Evolutionary conservation across 192 early-diverging fungal genomes (phyloP).

Genomic region (Lunasporangiospora selenospora): DNA sequence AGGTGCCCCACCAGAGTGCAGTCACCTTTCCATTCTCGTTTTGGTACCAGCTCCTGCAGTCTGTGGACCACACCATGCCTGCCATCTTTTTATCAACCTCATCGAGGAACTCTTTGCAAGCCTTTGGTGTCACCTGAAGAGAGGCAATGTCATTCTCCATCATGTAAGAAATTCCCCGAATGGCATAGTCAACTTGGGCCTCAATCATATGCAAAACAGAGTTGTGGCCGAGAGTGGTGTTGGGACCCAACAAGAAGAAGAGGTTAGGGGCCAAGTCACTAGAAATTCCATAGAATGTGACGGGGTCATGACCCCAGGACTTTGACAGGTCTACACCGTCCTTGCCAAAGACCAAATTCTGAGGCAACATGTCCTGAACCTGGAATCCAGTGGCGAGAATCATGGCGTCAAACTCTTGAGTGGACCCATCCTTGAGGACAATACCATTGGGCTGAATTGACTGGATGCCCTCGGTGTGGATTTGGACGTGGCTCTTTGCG

Average conservation of each 20-base stretch:
- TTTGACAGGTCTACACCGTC: constrained; percentile 5
- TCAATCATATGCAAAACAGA: constrained; percentile 55
- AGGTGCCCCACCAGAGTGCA: constrained; percentile 11
- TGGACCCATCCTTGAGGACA: constrained; percentile 13
- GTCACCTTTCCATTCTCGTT: constrained; percentile 26
- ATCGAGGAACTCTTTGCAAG: constrained; percentile 17
- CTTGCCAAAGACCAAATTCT: constrained; percentile 31
- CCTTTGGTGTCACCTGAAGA: constrained; percentile 25
- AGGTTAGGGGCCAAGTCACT: constrained; percentile 54
- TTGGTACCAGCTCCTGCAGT: constrained; percentile 57
- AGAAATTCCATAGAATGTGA: constrained; percentile 49
- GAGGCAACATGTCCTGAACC: constrained; percentile 5
- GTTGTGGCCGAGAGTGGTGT: constrained; percentile 50
- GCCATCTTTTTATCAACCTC: constrained; percentile 37
- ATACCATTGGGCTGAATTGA: constrained; percentile 16
- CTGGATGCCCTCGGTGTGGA: constrained; percentile 12
- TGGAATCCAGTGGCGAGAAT: constrained; percentile 57
- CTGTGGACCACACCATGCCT: constrained; percentile 50
- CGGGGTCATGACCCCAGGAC: constrained; percentile 28
- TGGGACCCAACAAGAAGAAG: constrained; percentile 54
- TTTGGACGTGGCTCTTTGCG: not conserved
- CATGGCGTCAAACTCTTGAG: constrained; percentile 46
- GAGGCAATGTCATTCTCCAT: constrained; percentile 27
- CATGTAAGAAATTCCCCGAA: constrained; percentile 25
- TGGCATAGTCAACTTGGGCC: constrained; percentile 48